Percentiles rank a stretch among this genome's conserved stretches.
phyloP scores from a whole-genome alignment of 2,329 filamentous ascomycete genomes.

The Cyphellophora attinorum region DNA sequence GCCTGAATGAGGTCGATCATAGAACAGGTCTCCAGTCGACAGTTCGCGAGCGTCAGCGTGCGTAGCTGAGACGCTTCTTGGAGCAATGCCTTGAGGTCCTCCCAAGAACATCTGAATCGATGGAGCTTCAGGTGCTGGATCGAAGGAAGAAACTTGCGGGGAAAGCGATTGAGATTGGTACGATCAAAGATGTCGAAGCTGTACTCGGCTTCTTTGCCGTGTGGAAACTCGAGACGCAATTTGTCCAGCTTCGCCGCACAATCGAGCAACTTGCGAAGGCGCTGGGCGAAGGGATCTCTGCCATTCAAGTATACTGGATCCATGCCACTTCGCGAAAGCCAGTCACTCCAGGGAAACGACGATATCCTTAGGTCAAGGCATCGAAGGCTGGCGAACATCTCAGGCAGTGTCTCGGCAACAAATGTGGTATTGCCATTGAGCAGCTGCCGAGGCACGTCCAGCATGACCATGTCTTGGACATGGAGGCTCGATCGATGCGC shows the following conservation, averaged over 20 bases:
- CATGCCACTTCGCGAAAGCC: slow-evolving; percentile 8
- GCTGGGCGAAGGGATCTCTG: slow-evolving; percentile 5
- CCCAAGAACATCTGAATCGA: slow-evolving; percentile 9
- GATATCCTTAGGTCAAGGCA: slow-evolving; percentile 8
- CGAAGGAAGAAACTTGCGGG: slow-evolving; percentile 8
- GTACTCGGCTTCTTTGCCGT: slow-evolving; percentile 8
- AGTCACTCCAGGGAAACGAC: slow-evolving; percentile 12
- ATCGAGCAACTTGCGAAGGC: slow-evolving; percentile 8
- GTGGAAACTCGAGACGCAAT: slow-evolving; percentile 9
- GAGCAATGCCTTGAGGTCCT: slow-evolving; percentile 8
- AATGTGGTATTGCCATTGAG: not conserved
- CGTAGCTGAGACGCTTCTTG: slow-evolving; percentile 5
- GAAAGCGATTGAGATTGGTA: slow-evolving; percentile 10
- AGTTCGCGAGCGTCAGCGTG: slow-evolving; percentile 7
- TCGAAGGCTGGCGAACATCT: slow-evolving; percentile 6
- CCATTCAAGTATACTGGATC: slow-evolving; percentile 6
- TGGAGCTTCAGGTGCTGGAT: slow-evolving; percentile 9
- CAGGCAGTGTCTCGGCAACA: slow-evolving; percentile 2
- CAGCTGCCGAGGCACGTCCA: slow-evolving; percentile 10
- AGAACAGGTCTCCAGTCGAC: slow-evolving; percentile 10
- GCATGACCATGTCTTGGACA: slow-evolving; percentile 5
- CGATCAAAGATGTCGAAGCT: slow-evolving; percentile 12
- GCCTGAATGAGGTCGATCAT: slow-evolving; percentile 10
- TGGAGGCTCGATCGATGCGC: slow-evolving; percentile 4
- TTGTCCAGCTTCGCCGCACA: slow-evolving; percentile 7